Evolutionary conservation across 148 eudicot species (phyloP).

Genomic region (Drosera capensis): DNA sequence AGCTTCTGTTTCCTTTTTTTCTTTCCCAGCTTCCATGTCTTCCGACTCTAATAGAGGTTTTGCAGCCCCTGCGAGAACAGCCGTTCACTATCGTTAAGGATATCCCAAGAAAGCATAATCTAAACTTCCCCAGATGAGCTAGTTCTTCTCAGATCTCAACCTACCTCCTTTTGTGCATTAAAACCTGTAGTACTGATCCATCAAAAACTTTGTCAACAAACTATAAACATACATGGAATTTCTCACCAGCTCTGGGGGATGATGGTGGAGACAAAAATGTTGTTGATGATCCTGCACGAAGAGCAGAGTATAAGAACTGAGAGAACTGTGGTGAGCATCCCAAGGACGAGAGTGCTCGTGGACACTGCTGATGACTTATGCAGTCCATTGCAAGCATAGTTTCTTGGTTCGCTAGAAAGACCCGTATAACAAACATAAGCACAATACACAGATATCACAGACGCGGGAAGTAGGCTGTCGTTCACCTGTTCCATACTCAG

Average conservation of each 20-base stretch:
- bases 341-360: slow-evolving; percentile 67
- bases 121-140: no score
- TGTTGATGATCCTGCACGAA: slow-evolving; percentile 95
- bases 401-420: slow-evolving; percentile 82
- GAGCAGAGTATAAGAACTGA: slow-evolving; percentile 88
- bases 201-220: background rate
- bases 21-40: slow-evolving; percentile 55
- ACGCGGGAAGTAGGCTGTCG: slow-evolving; percentile 95
- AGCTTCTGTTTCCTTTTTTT: slow-evolving; percentile 30
- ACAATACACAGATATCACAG: slow-evolving; percentile 88
- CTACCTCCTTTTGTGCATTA: no score
- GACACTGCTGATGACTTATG: slow-evolving; percentile 49
- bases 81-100: no score
- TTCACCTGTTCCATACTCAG: slow-evolving; percentile 60
- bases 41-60: slow-evolving; percentile 46
- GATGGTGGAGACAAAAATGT: slow-evolving; percentile 95
- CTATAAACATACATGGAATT: background rate
- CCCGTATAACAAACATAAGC: slow-evolving; percentile 88
- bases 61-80: slow-evolving; percentile 26
- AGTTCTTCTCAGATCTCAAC: no score
- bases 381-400: slow-evolving; percentile 79
- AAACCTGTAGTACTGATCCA: background rate
- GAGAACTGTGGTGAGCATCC: slow-evolving; percentile 88
- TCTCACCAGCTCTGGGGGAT: slow-evolving; percentile 52
- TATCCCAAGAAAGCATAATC: no score